Conservation (phyloP, 768 basidiomycete species). For the Pulveroboletus sp. region DNA sequence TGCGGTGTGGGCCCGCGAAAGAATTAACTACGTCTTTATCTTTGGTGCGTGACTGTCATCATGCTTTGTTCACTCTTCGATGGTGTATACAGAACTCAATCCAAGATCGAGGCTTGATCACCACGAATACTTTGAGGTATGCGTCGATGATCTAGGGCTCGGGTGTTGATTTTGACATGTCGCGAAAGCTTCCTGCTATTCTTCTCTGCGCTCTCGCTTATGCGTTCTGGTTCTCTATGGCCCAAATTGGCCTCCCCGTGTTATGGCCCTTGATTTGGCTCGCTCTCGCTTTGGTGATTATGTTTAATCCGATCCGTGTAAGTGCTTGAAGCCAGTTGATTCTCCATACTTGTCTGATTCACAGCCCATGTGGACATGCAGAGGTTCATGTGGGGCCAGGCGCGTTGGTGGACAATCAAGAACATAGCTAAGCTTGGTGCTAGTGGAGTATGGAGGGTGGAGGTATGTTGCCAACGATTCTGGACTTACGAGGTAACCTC, state of each 20-base stretch:
- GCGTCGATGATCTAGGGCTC: slow-evolving; percentile 8
- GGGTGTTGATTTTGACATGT: neutral
- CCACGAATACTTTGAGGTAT: slow-evolving; percentile 69
- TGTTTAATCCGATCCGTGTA: slow-evolving; percentile 75
- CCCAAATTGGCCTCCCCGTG: slow-evolving; percentile 60
- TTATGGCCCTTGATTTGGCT: slow-evolving; percentile 84
- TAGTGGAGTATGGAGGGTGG: slow-evolving; percentile 68
- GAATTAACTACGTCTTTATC: slow-evolving; percentile 91
- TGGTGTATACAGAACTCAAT: slow-evolving; percentile 51
- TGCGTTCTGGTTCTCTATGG: slow-evolving; percentile 82
- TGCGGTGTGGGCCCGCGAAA: slow-evolving; percentile 63
- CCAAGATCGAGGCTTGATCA: slow-evolving; percentile 68
- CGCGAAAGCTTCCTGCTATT: slow-evolving; percentile 64
- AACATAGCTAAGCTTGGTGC: slow-evolving; percentile 57
- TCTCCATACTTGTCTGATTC: neutral
- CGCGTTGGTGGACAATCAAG: slow-evolving; percentile 75
- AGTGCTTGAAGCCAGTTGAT: neutral
- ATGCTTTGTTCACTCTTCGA: neutral
- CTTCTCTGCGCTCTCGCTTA: slow-evolving; percentile 67
- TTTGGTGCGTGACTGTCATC: slow-evolving; percentile 53
- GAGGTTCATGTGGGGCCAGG: slow-evolving; percentile 32
- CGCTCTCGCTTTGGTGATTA: slow-evolving; percentile 47
- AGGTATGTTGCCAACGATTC: slow-evolving; percentile 41
- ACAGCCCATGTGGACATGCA: slow-evolving; percentile 39
- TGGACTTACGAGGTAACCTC: neutral